Percentiles rank a stretch among this genome's conserved stretches.
Conservation (phyloP, 106 monocot species). For the Amphibolis antarctica region DNA sequence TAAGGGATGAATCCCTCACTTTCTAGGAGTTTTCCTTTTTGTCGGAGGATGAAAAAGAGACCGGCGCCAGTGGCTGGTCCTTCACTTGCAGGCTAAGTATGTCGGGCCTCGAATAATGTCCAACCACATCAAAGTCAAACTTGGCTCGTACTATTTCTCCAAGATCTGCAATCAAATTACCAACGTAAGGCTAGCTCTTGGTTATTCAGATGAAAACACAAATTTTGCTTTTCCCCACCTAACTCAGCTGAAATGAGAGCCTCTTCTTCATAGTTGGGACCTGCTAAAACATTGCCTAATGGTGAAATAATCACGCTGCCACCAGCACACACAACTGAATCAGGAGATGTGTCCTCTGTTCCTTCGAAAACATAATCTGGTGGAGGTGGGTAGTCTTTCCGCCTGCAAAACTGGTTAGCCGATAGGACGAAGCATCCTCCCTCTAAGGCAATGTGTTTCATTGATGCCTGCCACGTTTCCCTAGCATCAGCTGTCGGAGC, state of each 20-base stretch:
- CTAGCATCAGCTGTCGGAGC: conserved; percentile 91
- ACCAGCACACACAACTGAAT: conserved; percentile 77
- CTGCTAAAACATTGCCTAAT: conserved; percentile 65
- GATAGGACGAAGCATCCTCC: conserved; percentile 47
- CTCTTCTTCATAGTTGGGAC: conserved; percentile 92
- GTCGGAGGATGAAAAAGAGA: conserved; percentile 29
- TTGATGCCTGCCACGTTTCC: conserved; percentile 84
- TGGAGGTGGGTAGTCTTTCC: conserved; percentile 87
- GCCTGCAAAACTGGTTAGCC: conserved; percentile 89
- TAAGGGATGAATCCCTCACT: neutral
- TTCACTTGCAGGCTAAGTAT: conserved; percentile 68
- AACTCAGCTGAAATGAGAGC: conserved; percentile 71
- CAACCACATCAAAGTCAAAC: conserved; percentile 95
- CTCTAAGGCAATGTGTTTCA: conserved; percentile 93
- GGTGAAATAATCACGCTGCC: conserved; percentile 95
- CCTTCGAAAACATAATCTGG: conserved; percentile 74
- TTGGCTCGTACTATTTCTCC: conserved; percentile 85
- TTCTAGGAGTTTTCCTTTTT: neutral
- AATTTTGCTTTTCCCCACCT: conserved; percentile 21
- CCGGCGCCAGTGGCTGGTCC: conserved; percentile 53
- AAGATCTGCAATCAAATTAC: conserved; percentile 44
- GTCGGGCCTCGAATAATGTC: conserved; percentile 89
- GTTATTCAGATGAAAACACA: no score
- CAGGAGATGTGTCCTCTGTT: conserved; percentile 44
- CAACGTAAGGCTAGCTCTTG: neutral